Conservation (phyloP, 1,139 yeast species). For the Debaryomycetaceae sp. region DNA sequence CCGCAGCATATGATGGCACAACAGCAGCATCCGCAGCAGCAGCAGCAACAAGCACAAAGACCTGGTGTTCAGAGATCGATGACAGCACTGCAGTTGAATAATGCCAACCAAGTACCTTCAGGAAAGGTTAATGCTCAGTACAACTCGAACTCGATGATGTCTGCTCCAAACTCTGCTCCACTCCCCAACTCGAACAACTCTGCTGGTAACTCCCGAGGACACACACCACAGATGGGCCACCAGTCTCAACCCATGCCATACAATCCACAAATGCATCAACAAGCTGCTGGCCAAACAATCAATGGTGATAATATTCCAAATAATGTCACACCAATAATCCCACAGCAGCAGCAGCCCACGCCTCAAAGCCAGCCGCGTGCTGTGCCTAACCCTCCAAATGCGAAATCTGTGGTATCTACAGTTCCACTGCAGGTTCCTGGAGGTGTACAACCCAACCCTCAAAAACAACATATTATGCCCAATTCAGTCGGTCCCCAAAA, state of each 20-base stretch:
- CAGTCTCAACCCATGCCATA: conserved; percentile 20
- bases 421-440: conserved; percentile 5
- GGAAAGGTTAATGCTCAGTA: conserved; percentile 5
- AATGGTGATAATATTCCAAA: conserved; percentile 7
- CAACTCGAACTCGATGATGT: conserved; percentile 10
- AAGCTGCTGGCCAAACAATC: conserved; percentile 4
- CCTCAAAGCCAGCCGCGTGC: conserved; percentile 19
- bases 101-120: conserved; percentile 5
- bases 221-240: conserved; percentile 28
- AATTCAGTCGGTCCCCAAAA: neutral
- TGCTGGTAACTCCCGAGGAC: conserved; percentile 21
- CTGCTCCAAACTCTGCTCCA: conserved; percentile 26
- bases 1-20: conserved; percentile 6
- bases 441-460: conserved; percentile 6
- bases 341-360: conserved; percentile 19
- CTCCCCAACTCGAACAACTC: conserved; percentile 17
- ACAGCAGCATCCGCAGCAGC: conserved; percentile 13
- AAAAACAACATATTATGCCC: conserved; percentile 5
- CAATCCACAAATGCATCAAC: conserved; percentile 11
- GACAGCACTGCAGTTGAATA: conserved; percentile 15
- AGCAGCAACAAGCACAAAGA: conserved; percentile 11
- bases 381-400: conserved; percentile 7
- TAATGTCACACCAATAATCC: conserved; percentile 12
- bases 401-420: conserved; percentile 3
- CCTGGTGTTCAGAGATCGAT: conserved; percentile 22